Base-by-base conservation (phyloP, 1,139 yeast genomes). In the Yamadazyma sp. region DNA sequence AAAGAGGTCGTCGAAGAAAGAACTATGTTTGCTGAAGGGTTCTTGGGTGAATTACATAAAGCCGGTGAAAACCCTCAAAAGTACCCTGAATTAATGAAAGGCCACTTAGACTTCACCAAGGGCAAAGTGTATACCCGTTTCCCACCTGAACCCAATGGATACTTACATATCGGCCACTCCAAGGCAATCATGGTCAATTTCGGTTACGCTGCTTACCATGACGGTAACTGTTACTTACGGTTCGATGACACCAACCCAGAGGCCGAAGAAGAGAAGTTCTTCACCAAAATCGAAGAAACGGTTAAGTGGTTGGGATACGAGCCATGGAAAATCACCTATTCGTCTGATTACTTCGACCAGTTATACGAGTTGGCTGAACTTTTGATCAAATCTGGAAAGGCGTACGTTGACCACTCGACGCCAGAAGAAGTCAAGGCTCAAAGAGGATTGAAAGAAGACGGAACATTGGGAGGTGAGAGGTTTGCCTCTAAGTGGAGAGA, bases 111-210 rank as follows among this genome's bases (percentile, higher is more conserved):
- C 41, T 79, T 79, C 47, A 88, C 96, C 30, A 74, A 78, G 25
- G 96, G 97, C 33, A 73, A 78, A 54, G 98, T 92, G 16, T 82
- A 77, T 55, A 94, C 98, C 1, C 81, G 99, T 59, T 92, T 92
- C 71, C 99, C 99, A 25, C 98, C 98, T 5, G 98, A 92, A 66
- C 98, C 98, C 38, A 91, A 91, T 61, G 98, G 98, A 42, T 92
- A 81, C 58, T 75, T 92, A 58, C 98, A 92, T 61, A 92, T 92
- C 63, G 99, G 99, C 34, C 99, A 92, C 61, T 86, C 96, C 36
- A 94, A 94, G 69, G 98, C 98, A 38, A 92, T 92, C 59, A 86
- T 92, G 77, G 96, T 92, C 43, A 91, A 92, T 62, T 92, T 92
- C 62, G 98, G 98, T 12, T 92, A 75, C 59, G 98, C 98, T 33